These are phyloP conservation scores for Ophiocordyceps polyrhachis-furcata DNA, from an alignment of 2,329 filamentous ascomycete species.

Conservation along the genomic window DNA sequence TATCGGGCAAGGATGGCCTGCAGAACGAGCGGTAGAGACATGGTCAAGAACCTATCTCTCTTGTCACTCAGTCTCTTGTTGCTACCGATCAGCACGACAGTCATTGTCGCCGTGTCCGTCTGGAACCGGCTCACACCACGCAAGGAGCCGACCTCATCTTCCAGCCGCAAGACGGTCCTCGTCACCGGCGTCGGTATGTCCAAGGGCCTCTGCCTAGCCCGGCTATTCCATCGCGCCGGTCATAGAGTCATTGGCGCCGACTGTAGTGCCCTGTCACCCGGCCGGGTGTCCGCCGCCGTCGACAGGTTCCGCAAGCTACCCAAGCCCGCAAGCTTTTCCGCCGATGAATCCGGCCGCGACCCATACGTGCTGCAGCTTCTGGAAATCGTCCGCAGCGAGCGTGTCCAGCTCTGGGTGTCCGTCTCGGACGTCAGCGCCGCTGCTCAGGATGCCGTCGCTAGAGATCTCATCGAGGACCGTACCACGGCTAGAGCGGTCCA, in stretches of 20 bases:
- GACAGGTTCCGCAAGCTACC: conserved; percentile 31
- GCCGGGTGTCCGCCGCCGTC: conserved; percentile 39
- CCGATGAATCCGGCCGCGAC: conserved; percentile 6
- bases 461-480: conserved; percentile 37
- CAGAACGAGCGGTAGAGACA: conserved; percentile 2
- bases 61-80: conserved; percentile 14
- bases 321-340: conserved; percentile 2
- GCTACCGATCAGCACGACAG: conserved; percentile 28
- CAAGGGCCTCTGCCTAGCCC: conserved; percentile 48
- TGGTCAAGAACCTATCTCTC: conserved; percentile 8
- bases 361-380: conserved; percentile 38
- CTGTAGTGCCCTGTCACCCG: conserved; percentile 31
- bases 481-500: conserved; percentile 45
- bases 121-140: neutral
- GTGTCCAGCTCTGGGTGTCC: conserved; percentile 53
- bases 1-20: neutral
- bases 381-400: conserved; percentile 38
- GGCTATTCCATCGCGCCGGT: conserved; percentile 42
- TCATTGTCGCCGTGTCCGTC: conserved; percentile 15
- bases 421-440: conserved; percentile 51
- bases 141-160: neutral
- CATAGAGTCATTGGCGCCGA: conserved; percentile 59
- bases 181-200: conserved; percentile 57
- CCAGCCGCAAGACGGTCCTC: conserved; percentile 30
- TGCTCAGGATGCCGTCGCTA: conserved; percentile 46